These are phyloP conservation scores for Aspergillus caelatus DNA, from an alignment of 2,329 filamentous ascomycete species.

Conservation along the genomic window DNA sequence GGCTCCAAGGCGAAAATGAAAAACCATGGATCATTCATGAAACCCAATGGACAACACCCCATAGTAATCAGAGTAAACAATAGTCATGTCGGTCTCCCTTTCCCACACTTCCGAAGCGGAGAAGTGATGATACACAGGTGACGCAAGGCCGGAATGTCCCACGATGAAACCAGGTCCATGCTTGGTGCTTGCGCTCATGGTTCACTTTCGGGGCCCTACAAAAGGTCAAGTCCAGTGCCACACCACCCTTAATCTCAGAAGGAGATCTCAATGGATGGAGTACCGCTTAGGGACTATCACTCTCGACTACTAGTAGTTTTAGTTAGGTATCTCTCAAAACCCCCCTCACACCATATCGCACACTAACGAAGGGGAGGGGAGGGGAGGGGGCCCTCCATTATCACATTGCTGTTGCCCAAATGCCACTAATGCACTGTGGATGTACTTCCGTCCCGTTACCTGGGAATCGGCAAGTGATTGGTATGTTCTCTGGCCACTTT, in stretches of 20 bases:
- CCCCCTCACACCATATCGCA: background rate
- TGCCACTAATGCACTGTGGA: background rate
- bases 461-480: background rate
- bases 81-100: background rate
- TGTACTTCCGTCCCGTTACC: background rate
- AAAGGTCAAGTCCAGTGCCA: background rate
- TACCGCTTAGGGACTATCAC: background rate
- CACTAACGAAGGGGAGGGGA: background rate
- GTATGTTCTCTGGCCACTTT: background rate
- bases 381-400: background rate
- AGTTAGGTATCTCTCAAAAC: background rate
- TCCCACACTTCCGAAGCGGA: background rate
- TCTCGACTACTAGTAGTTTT: background rate
- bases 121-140: conserved; percentile 1
- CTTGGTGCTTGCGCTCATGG: background rate
- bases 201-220: background rate
- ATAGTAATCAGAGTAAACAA: background rate
- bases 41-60: background rate
- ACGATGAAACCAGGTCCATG: background rate
- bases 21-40: background rate
- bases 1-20: background rate
- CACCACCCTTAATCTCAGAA: background rate
- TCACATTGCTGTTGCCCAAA: background rate
- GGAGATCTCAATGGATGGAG: background rate
- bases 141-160: conserved; percentile 2